Conservation (phyloP, 495 filamentous ascomycete genomes). For the Evernia prunastri region DNA sequence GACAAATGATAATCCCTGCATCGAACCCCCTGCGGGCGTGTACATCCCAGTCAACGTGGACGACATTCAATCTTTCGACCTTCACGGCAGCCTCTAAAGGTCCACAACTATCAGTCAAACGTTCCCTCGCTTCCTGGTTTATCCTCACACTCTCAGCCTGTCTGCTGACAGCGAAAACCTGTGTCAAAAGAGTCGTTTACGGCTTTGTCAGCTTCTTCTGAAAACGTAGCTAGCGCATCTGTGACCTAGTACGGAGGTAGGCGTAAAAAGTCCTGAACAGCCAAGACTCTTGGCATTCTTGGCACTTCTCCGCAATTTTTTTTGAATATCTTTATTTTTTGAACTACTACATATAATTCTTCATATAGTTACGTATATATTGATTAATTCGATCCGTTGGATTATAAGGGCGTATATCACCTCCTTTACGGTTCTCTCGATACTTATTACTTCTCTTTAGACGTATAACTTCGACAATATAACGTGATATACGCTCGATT, state of each 20-base stretch:
- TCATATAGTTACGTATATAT: background rate
- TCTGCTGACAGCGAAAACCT: too few species aligned
- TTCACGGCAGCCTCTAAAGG: too few species aligned
- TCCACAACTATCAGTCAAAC: too few species aligned
- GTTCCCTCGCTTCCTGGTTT: too few species aligned
- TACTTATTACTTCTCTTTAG: slow-evolving; percentile 30
- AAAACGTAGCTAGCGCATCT: too few species aligned
- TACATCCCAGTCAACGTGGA: too few species aligned
- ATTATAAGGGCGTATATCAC: slow-evolving; percentile 32
- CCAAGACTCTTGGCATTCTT: background rate
- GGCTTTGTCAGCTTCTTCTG: too few species aligned
- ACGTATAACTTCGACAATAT: slow-evolving; percentile 38
- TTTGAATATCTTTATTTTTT: background rate
- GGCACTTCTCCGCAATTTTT: background rate
- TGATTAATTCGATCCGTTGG: background rate
- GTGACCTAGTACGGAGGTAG: slow-evolving; percentile 1
- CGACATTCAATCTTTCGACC: too few species aligned
- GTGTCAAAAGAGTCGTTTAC: too few species aligned
- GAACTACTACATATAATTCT: background rate
- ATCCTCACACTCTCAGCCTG: too few species aligned
- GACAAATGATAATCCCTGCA: too few species aligned
- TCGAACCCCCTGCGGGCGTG: too few species aligned
- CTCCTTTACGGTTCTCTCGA: slow-evolving; percentile 19
- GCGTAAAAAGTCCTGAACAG: background rate
- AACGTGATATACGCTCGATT: background rate